Evolutionary conservation across 139 green algal genomes (phyloP).

Genomic region (Dunaliella sp.): DNA sequence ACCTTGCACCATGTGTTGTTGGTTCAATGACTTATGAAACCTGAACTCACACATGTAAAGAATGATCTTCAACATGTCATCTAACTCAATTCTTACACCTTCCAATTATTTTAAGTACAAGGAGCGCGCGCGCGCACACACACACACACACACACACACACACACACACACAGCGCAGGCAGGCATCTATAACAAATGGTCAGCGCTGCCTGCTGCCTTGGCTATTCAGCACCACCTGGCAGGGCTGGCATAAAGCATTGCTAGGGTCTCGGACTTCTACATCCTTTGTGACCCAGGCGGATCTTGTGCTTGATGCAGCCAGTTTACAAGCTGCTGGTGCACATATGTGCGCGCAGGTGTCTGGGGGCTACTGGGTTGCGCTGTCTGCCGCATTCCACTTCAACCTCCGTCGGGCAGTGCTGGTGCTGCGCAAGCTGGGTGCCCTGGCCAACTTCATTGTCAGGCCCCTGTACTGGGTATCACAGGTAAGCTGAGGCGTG

Average conservation of each 20-base stretch:
- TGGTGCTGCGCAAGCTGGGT: conserved; percentile 3
- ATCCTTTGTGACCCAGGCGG: too few relatives aligned
- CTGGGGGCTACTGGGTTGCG: neutral
- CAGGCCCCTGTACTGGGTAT: neutral
- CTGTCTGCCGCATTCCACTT: conserved; percentile 14
- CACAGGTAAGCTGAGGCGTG: conserved; percentile 8
- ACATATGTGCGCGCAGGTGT: too few relatives aligned
- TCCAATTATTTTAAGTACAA: too few relatives aligned
- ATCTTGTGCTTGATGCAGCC: too few relatives aligned
- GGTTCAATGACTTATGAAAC: too few relatives aligned
- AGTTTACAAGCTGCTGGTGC: neutral
- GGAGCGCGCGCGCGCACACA: too few relatives aligned
- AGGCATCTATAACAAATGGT: neutral
- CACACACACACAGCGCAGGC: too few relatives aligned
- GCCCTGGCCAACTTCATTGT: neutral
- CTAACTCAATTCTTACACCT: too few relatives aligned
- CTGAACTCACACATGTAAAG: too few relatives aligned
- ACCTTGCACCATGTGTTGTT: too few relatives aligned
- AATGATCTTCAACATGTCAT: too few relatives aligned
- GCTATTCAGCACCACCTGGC: neutral
- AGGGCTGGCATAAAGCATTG: neutral
- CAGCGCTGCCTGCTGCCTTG: neutral
- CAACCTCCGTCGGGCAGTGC: conserved; percentile 10
- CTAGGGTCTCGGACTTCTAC: neutral
- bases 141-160: too few relatives aligned